Percentiles rank a stretch among this genome's conserved stretches.
phyloP scores from a whole-genome alignment of 768 basidiomycete genomes.

The Leccinum rimulosum region DNA sequence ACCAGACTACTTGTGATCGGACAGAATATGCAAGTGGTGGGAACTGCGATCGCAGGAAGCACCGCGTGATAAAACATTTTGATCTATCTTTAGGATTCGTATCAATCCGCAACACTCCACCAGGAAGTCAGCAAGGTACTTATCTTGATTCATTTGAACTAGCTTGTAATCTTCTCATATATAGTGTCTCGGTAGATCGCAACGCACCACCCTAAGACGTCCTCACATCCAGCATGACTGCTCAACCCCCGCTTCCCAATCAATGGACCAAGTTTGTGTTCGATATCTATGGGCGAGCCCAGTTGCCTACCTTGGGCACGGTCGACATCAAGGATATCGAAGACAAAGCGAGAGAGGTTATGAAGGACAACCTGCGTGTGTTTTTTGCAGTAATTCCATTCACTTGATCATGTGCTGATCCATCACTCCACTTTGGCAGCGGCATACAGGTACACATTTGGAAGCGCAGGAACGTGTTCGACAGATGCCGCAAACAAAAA shows the following conservation, averaged over 20 bases:
- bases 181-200: not conserved
- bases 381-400: not conserved
- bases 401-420: not conserved
- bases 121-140: too few relatives aligned
- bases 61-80: not conserved
- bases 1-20: too few relatives aligned
- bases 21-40: too few relatives aligned
- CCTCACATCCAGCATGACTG: conserved; percentile 15
- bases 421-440: conserved; percentile 32
- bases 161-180: not conserved
- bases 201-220: not conserved
- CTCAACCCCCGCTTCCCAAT: conserved; percentile 14
- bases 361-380: conserved; percentile 57
- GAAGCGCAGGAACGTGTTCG: conserved; percentile 68
- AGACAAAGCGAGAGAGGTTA: conserved; percentile 58
- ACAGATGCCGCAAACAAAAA: conserved; percentile 67
- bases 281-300: conserved; percentile 17
- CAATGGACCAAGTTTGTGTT: conserved; percentile 28
- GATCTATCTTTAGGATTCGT: not conserved
- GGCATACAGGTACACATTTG: conserved; percentile 74
- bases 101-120: not conserved
- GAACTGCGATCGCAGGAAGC: not conserved
- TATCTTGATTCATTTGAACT: too few relatives aligned
- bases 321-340: conserved; percentile 63
- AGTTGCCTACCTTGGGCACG: conserved; percentile 46